Base-by-base conservation (phyloP, 148 eudicot genomes). In the Rhododendron vialii region DNA sequence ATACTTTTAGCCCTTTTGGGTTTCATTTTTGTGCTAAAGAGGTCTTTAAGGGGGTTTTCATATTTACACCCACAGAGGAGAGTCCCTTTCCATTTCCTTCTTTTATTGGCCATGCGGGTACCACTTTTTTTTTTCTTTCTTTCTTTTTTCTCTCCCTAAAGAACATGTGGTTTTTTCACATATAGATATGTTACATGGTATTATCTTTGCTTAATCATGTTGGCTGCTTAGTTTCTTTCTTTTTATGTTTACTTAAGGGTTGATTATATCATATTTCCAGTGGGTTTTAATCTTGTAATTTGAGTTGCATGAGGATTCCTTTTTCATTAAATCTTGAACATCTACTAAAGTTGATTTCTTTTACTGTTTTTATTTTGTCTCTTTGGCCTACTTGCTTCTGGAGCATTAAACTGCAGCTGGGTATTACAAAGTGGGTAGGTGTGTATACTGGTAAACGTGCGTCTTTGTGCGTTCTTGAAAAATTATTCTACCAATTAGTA, bases 11-110 rank as follows among this genome's bases (percentile, higher is more conserved):
- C 61, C 50, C 65, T 61, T 81, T 75, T 30, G 55, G 71, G 73
- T 78, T 80, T 65, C 24, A 71, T 78, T 74, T 83, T 80, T 59
- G 78, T 61, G 86, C 45, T 84, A 82, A 83, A 78, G 82, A 80
- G 75, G 71, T 86, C 83, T 90, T 78, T 86, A 85, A 87, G 84
- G 79, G 69, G 33, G 24, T 82, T 80, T 87, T 86, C 59, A 51
- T 90, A 78, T 89, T 91, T 82, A 61, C 84, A 83, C 78, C 43
- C 35, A 71, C 63, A 80, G 88, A 86, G 83, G 90, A 57, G 61
- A 57, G 61, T 59, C 22, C 55, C 81, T 45, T 88, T 90, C 83
- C 69, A 83, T 86, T 84, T 26, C 48, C 38, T 69, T 69, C 75
- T 84, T 57, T 38, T 59, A 61, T 20, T 74, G 80, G 53, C 45